Evolutionary conservation across 768 basidiomycete genomes (phyloP), one percentile per base, ranked within the genome.

Genomic region (Russula ochroleuca): DNA sequence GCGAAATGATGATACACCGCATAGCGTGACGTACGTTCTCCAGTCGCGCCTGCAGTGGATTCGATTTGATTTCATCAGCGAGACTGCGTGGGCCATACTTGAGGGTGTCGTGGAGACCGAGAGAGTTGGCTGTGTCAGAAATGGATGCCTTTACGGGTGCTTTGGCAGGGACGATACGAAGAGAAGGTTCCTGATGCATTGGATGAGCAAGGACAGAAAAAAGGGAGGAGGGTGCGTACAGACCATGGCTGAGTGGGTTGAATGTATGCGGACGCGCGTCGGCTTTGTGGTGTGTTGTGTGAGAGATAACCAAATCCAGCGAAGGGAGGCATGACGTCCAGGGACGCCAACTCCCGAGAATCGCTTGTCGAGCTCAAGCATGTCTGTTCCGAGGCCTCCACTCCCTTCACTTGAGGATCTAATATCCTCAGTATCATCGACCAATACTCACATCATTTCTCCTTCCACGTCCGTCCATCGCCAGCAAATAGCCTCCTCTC

Each of bases 61-160:
- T 80, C 40, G 84, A 79, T 65, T 86, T 83, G 13, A 86, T 79
- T 69, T 94, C 88, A 21, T 87, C 81, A 0, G 89, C 88, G 66
- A 98, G 81, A 70, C 81, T 92, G 63, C 89, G 84, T 23, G 87
- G 85, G 3, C 96, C 96, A 75, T 95, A 85, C 57, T 84, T 81
- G 60, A 99, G 81, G 3, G 91, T 85, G 73, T 98, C 94, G 73
- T 97, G 96, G 1, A 94, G 79, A 45, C 94, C 95, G 59, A 92
- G 77, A 67, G 80, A 80, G 74, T 88, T 89, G 57, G 84, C 81
- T 7, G 85, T 92, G 72, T 85, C 81, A 64, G 81, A 75, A 51
- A 90, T 71, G 5, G 90, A 84, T 2, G 87, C 90, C 14, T 81
- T 76, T 74, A 87, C 85, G 55, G 80, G 71, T 47, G 75, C 71